Evolutionary conservation across 257 asterid species (phyloP).

Genomic region (Cinchona pubescens): DNA sequence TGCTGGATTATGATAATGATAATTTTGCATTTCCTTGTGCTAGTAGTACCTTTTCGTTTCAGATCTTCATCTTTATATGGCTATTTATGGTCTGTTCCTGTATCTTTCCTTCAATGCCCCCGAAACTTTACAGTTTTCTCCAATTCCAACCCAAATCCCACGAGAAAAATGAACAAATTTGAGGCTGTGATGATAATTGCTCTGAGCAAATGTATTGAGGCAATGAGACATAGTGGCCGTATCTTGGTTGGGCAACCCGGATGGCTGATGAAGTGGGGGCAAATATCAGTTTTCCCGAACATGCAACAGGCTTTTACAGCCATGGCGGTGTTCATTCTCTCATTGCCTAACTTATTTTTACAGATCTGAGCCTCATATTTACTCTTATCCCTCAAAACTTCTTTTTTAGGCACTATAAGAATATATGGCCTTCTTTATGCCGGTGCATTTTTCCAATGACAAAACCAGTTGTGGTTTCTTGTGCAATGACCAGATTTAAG

Average conservation of each 20-base stretch:
- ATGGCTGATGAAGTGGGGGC: neutral
- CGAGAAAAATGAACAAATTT: neutral
- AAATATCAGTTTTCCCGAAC: neutral
- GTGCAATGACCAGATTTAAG: too few species aligned
- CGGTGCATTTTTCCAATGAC: neutral
- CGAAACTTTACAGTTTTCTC: too few species aligned
- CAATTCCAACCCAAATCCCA: too few species aligned
- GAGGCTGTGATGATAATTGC: constrained; percentile 28
- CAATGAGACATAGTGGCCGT: constrained; percentile 11
- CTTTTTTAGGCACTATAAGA: too few species aligned
- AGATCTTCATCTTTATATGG: neutral
- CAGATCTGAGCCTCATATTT: constrained; percentile 23
- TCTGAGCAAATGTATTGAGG: constrained; percentile 8
- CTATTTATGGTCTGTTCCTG: neutral
- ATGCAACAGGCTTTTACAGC: constrained; percentile 34
- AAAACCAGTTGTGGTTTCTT: neutral
- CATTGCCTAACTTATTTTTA: neutral
- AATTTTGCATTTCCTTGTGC: neutral
- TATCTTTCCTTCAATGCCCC: neutral
- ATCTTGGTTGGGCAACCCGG: constrained; percentile 30
- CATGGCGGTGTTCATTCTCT: constrained; percentile 29
- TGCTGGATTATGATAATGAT: neutral
- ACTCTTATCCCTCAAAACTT: neutral
- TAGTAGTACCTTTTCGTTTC: neutral
- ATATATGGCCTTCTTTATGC: neutral